Conservation (phyloP, 2,329 filamentous ascomycete species). For the Aspergillus pseudonomiae region DNA sequence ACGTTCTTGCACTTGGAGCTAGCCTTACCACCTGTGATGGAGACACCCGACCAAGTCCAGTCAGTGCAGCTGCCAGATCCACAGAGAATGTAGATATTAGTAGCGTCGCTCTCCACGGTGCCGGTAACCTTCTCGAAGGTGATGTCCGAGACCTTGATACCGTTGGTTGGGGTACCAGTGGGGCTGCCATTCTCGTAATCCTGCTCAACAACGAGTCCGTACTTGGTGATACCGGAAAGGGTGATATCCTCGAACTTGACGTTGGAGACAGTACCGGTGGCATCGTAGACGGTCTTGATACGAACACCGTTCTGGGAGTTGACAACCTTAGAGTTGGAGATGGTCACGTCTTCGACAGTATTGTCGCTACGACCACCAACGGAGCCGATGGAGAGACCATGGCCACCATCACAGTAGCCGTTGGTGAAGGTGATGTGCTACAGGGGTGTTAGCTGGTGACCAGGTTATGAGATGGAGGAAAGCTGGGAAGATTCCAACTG, state of each 20-base stretch:
- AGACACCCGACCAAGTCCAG: slow-evolving; percentile 53
- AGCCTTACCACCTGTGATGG: slow-evolving; percentile 56
- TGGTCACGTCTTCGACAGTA: slow-evolving; percentile 54
- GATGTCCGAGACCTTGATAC: slow-evolving; percentile 44
- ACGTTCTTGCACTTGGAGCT: slow-evolving; percentile 46
- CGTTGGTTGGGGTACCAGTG: slow-evolving; percentile 39
- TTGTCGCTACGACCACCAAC: slow-evolving; percentile 56
- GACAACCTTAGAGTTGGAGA: slow-evolving; percentile 52
- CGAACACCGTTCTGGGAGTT: slow-evolving; percentile 36
- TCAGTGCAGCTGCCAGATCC: slow-evolving; percentile 52
- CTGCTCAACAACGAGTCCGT: slow-evolving; percentile 57
- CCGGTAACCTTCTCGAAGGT: slow-evolving; percentile 41
- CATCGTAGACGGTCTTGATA: slow-evolving; percentile 56
- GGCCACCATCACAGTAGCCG: slow-evolving; percentile 45
- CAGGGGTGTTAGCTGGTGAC: background rate
- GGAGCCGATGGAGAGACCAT: slow-evolving; percentile 39
- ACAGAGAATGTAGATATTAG: slow-evolving; percentile 57
- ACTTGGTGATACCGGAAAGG: slow-evolving; percentile 51
- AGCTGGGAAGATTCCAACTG: background rate
- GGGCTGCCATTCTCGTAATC: slow-evolving; percentile 55
- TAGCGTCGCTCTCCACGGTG: slow-evolving; percentile 35
- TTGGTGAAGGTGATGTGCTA: slow-evolving; percentile 51
- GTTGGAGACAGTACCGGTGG: slow-evolving; percentile 55
- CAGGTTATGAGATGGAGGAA: background rate
- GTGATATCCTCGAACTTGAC: slow-evolving; percentile 59